Conservation (phyloP, 805 yeast species). For the Wickerhamomyces mucosus region DNA sequence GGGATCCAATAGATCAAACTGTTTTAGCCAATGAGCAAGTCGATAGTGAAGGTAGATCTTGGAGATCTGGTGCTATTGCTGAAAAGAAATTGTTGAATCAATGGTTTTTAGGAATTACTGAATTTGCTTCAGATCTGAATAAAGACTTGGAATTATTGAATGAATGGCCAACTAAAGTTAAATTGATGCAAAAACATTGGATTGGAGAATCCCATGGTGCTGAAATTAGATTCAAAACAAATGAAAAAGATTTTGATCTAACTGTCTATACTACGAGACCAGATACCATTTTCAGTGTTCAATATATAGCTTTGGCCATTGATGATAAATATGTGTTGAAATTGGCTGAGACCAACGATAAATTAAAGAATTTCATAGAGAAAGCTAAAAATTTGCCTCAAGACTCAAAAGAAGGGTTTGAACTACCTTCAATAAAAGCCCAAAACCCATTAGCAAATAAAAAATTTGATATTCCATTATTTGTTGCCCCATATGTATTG, state of each 20-base stretch:
- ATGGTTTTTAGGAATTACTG: constrained; percentile 90
- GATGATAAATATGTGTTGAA: constrained; percentile 53
- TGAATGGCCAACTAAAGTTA: constrained; percentile 86
- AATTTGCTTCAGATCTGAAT: constrained; percentile 60
- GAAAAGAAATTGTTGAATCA: constrained; percentile 76
- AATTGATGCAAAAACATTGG: constrained; percentile 89
- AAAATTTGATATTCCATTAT: constrained; percentile 50
- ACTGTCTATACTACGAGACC: constrained; percentile 79
- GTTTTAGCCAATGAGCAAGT: constrained; percentile 97
- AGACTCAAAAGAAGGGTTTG: constrained; percentile 53
- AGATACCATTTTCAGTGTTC: constrained; percentile 79
- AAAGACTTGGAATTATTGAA: constrained; percentile 51
- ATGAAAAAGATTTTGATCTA: constrained; percentile 21
- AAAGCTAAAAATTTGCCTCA: constrained; percentile 27
- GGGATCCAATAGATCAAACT: constrained; percentile 96
- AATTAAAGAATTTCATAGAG: constrained; percentile 38
- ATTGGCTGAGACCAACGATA: constrained; percentile 27
- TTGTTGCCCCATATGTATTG: constrained; percentile 84
- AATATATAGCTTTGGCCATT: constrained; percentile 69
- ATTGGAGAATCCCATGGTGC: constrained; percentile 84
- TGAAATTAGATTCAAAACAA: constrained; percentile 43
- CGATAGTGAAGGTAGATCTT: constrained; percentile 79
- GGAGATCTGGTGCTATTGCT: constrained; percentile 96
- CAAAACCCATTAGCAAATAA: constrained; percentile 49
- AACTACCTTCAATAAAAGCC: constrained; percentile 33